Base-by-base conservation (phyloP, 176 grass and related monocot genomes). In the Bolboschoenus planiculmis region DNA sequence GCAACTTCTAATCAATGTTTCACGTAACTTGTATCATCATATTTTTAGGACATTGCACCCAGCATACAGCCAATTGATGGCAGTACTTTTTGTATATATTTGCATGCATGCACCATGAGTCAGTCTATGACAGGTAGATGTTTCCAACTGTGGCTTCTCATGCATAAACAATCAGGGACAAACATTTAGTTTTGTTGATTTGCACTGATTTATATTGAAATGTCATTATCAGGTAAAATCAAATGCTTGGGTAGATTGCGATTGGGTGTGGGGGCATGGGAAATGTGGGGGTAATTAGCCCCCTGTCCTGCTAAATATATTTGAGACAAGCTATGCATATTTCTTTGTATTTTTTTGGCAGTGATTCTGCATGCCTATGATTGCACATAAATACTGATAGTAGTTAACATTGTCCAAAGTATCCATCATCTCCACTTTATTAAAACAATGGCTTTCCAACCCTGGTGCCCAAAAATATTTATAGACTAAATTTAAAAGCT, bases 81-180 rank as follows among this genome's bases (percentile, higher is more conserved):
- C 43, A 75, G 5, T 14, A 26, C 10, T 46, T 46, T n/a, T 8
- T 26, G 67, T 72, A 24, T 44, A 24, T 81, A 81, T 81, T 62
- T 81, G 15, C 79, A 81, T 81, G 57, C 79, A 81, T 81, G 58
- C 31, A 59, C 57, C 21, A 63, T 46, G 13, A 42, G 30, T 43
- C 37, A 48, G 64, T 81, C 48, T n/a, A 64, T 48, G 36, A 47
- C n/a, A 59, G 36, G 7, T 42, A 30, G 30, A 79, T 79, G 37
- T 56, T 56, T 55, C 50, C 30, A 7, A 57, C 7, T 27, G 29
- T 79, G 29, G 72, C 44, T 50, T 76, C 71, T 81, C 7, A 47
- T 82, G 36, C 20, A 82, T 27, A 30, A 50, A 7, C 24, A 76
- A 29, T 30, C 2, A 33, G 31, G 26, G 44, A 5, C 13, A 76